These are phyloP conservation scores for Crataegus laevigata DNA, from an alignment of 306 rosid species.

Conservation along the genomic window DNA sequence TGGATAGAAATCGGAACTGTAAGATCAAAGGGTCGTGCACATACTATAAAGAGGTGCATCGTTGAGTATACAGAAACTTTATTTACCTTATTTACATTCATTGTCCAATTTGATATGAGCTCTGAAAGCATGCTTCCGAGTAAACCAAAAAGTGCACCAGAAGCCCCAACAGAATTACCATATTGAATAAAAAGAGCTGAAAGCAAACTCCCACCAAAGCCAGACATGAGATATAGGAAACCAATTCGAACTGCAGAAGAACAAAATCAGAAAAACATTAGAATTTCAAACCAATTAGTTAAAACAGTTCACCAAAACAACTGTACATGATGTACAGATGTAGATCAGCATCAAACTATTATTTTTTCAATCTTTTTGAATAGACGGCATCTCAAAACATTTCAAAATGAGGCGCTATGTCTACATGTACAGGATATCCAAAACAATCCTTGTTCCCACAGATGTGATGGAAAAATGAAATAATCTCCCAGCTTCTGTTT, in stretches of 20 bases:
- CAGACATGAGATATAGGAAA: constrained; percentile 54
- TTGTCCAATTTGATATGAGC: constrained; percentile 78
- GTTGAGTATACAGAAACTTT: constrained; percentile 6
- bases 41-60: not conserved
- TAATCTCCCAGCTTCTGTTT: not conserved
- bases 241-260: constrained; percentile 55
- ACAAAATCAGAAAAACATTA: not conserved
- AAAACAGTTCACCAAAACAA: not conserved
- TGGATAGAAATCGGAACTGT: constrained; percentile 15
- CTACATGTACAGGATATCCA: not conserved
- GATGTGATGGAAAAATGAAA: not conserved
- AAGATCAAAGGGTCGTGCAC: constrained; percentile 9
- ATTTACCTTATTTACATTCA: constrained; percentile 71
- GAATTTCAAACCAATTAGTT: constrained; percentile 2
- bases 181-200: constrained; percentile 58
- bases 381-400: not conserved
- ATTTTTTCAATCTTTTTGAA: not conserved
- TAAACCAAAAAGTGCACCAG: constrained; percentile 84
- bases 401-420: not conserved
- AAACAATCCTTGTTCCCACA: not conserved
- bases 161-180: constrained; percentile 85
- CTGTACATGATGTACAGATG: not conserved
- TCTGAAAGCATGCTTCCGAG: constrained; percentile 85
- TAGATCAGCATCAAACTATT: not conserved
- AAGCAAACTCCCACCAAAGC: constrained; percentile 75